Evolutionary conservation across 257 asterid genomes (phyloP).

Genomic region (Dorcoceras hygrometricum): DNA sequence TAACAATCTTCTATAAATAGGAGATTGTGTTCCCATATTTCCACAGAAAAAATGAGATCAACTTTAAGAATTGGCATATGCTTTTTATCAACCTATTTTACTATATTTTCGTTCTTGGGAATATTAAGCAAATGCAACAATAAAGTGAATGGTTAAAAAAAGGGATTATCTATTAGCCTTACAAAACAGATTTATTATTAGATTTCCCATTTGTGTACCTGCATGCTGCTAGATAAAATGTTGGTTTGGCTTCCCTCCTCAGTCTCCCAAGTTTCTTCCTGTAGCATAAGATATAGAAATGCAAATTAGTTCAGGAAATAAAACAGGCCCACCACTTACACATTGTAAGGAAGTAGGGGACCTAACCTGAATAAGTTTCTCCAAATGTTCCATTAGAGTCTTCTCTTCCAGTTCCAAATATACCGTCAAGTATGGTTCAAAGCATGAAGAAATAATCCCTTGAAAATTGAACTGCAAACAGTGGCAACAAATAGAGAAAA

Average conservation of each 20-base stretch:
- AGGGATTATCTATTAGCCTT: neutral
- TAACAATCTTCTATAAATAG: too few relatives aligned
- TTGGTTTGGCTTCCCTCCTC: constrained; percentile 97
- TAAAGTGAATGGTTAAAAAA: constrained; percentile 4
- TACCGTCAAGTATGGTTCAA: constrained; percentile 88
- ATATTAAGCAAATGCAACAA: neutral
- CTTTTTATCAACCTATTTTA: neutral
- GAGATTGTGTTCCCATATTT: too few relatives aligned
- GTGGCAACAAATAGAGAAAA: constrained; percentile 25
- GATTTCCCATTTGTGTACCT: constrained; percentile 44
- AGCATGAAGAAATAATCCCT: constrained; percentile 95
- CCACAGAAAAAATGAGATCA: neutral
- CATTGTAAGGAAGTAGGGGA: constrained; percentile 21
- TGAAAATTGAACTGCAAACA: constrained; percentile 87
- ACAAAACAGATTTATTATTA: constrained; percentile 12
- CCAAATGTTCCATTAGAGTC: constrained; percentile 93
- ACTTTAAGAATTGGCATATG: neutral
- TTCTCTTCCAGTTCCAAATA: constrained; percentile 96
- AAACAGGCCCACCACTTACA: constrained; percentile 18
- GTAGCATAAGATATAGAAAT: constrained; percentile 31
- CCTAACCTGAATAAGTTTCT: constrained; percentile 90
- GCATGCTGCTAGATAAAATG: constrained; percentile 94
- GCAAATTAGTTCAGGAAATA: constrained; percentile 24
- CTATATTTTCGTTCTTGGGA: neutral
- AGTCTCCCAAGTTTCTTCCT: constrained; percentile 98